Conservation (phyloP, 1,139 yeast species). For the Martiniozyma asiatica region DNA sequence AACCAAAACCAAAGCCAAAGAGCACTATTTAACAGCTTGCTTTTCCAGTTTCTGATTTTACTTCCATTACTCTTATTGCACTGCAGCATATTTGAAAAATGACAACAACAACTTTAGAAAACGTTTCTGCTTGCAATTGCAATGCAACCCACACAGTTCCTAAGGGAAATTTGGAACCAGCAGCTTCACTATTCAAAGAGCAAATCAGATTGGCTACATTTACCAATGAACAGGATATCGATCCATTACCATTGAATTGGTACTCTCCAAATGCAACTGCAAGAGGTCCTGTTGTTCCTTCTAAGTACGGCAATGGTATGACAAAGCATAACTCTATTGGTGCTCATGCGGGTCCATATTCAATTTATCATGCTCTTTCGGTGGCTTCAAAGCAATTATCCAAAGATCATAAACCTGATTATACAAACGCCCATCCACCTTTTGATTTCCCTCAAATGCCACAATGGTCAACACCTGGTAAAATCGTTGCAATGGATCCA, state of each 20-base stretch:
- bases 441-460: slow-evolving; percentile 38
- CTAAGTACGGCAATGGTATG: slow-evolving; percentile 36
- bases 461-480: slow-evolving; percentile 40
- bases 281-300: slow-evolving; percentile 50
- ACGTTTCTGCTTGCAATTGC: no score
- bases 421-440: slow-evolving; percentile 51
- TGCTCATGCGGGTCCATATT: slow-evolving; percentile 49
- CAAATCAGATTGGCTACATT: slow-evolving; percentile 37
- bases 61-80: no score
- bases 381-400: slow-evolving; percentile 44
- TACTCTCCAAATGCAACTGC: slow-evolving; percentile 31
- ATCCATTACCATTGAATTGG: slow-evolving; percentile 40
- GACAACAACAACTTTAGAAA: no score
- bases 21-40: no score
- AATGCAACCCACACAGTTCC: no score
- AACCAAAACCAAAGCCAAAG: no score
- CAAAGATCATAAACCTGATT: slow-evolving; percentile 40
- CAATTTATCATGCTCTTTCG: slow-evolving; percentile 49
- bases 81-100: no score
- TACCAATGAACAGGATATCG: slow-evolving; percentile 34
- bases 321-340: slow-evolving; percentile 41
- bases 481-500: slow-evolving; percentile 52
- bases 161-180: no score
- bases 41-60: no score
- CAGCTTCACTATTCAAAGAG: no score